Conservation (phyloP, 108 stramenopile genomes). For the Fragilariopsis cylindrus region DNA sequence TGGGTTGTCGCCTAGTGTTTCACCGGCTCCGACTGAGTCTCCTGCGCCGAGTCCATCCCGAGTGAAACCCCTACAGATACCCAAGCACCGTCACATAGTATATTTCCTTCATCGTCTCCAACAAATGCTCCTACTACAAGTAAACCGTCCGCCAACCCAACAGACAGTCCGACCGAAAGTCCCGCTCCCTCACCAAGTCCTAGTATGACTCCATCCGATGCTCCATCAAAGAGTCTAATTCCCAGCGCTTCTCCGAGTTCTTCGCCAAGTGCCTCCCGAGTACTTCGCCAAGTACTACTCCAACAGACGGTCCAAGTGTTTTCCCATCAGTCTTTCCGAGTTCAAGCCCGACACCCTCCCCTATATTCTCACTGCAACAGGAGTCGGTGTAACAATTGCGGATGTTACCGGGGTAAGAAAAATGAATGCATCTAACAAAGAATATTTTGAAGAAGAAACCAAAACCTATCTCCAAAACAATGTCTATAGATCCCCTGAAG, state of each 20-base stretch:
- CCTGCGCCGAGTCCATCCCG: constrained; percentile 31
- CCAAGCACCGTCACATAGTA: not conserved
- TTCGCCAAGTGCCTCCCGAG: constrained; percentile 4
- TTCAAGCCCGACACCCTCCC: not conserved
- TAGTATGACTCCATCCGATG: not conserved
- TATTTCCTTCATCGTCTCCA: constrained; percentile 25
- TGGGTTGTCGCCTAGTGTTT: constrained; percentile 12
- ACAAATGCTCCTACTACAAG: constrained; percentile 9
- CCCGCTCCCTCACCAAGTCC: constrained; percentile 21
- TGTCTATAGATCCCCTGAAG: constrained; percentile 2
- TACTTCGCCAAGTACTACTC: not conserved
- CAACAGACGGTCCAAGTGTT: constrained; percentile 2
- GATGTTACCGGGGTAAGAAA: constrained; percentile 5
- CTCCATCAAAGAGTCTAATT: not conserved
- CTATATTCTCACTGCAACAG: not conserved
- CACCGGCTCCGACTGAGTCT: constrained; percentile 25
- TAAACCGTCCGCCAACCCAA: constrained; percentile 22
- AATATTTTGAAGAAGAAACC: constrained; percentile 6
- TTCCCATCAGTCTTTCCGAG: constrained; percentile 10
- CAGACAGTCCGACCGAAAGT: constrained; percentile 15
- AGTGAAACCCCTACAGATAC: constrained; percentile 14
- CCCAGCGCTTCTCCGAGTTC: not conserved
- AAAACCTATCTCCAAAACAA: constrained; percentile 1
- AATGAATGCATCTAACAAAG: not conserved
- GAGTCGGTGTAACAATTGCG: not conserved